phyloP scores from a whole-genome alignment of 2,329 filamentous ascomycete genomes.

The Bipolaris cookei region DNA sequence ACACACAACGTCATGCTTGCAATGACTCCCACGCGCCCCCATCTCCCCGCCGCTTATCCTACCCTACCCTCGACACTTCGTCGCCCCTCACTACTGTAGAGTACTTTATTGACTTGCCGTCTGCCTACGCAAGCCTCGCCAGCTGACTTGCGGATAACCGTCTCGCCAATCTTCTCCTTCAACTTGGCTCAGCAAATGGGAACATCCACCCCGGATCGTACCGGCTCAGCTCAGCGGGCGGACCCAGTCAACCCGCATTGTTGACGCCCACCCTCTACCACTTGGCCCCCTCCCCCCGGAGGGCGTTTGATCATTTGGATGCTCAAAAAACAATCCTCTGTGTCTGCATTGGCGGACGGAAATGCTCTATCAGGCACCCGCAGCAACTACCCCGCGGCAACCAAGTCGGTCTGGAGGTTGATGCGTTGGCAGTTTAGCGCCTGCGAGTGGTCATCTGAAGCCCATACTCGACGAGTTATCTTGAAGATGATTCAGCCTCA shows the following conservation, averaged over 20 bases:
- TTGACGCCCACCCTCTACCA: conserved; percentile 14
- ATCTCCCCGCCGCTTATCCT: background rate
- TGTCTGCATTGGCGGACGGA: conserved; percentile 25
- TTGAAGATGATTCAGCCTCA: conserved; percentile 46
- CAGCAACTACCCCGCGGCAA: conserved; percentile 41
- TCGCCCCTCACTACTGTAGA: conserved; percentile 1
- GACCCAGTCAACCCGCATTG: conserved; percentile 5
- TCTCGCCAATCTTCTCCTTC: conserved; percentile 21
- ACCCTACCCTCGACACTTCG: background rate
- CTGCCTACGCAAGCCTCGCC: conserved; percentile 23
- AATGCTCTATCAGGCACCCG: conserved; percentile 45
- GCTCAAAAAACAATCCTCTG: conserved; percentile 39
- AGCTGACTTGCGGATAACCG: conserved; percentile 24
- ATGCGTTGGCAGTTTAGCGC: conserved; percentile 50
- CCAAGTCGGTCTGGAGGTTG: conserved; percentile 43
- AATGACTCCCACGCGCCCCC: conserved; percentile 1
- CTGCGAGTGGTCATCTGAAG: conserved; percentile 48
- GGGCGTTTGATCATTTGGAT: conserved; percentile 34
- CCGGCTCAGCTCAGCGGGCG: conserved; percentile 23
- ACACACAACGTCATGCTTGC: conserved; percentile 15
- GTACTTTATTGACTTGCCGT: background rate
- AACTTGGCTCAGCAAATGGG: conserved; percentile 10
- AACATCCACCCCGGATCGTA: conserved; percentile 27
- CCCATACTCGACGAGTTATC: conserved; percentile 32
- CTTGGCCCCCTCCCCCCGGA: conserved; percentile 14